Base-by-base conservation (phyloP, 306 rosid genomes). In the Trifolium subterraneum region DNA sequence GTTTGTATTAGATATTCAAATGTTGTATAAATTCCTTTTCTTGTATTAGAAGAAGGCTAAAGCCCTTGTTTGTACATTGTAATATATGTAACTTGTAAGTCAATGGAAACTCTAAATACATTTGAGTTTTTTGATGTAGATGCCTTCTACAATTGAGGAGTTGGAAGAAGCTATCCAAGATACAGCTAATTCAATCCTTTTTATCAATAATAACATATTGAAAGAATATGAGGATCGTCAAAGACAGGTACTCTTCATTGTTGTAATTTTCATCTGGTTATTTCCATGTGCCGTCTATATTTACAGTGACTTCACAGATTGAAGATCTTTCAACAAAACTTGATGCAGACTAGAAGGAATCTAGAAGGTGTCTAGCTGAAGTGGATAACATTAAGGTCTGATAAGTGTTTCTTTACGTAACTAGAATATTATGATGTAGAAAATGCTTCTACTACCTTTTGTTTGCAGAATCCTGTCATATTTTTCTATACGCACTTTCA, bases 91-190 rank as follows among this genome's bases (percentile, higher is more conserved):
- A 58, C 38, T 58, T 65, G 68, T 69, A 41, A 15, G 22, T 70
- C 45, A 73, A 18, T 18, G 35, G n/a, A 18, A 62, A 36, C 47
- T 33, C 59, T 78, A 13, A 71, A 22, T 54, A 16, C 11, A 66
- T 45, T 42, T 74, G 23, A 55, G 11, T 67, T 78, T 25, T 69
- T 70, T 64, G 36, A 45, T 82, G 52, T 77, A 94, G 98, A 94
- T 94, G 97, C 96, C 98, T 44, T 84, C 93, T 68, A 94, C 98
- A 56, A 87, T 94, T 47, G 98, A 91, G 81, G 98, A 94, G 63
- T 74, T 94, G 84, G 87, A 90, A 55, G 91, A 88, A 72, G 92
- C 98, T 27, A 91, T 93, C 79, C 94, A 89, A 77, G 94, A 90
- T 64, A 87, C 89, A 56, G 98, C 97, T 41, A 87, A 86, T 87